These are phyloP conservation scores for Larix kaempferi DNA, from an alignment of 75 land plant genomes.

Conservation along the genomic window DNA sequence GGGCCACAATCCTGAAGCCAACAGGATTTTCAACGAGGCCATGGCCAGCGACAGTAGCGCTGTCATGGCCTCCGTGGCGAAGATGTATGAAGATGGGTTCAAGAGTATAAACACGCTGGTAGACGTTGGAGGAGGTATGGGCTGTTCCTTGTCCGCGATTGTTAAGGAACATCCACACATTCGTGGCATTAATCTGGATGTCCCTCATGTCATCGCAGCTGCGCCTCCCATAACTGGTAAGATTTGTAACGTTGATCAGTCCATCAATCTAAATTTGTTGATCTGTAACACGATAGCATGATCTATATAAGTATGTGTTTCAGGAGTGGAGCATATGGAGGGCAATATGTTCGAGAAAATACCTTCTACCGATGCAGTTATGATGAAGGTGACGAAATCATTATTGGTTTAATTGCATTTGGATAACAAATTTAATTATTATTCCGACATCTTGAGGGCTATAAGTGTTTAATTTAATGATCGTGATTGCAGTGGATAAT, in stretches of 20 bases:
- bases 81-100: slow-evolving; percentile 20
- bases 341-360: not conserved
- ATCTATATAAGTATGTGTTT: not conserved
- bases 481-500: not conserved
- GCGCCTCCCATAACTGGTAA: slow-evolving; percentile 1
- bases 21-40: slow-evolving; percentile 28
- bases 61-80: not conserved
- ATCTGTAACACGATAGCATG: too few relatives aligned
- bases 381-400: not conserved
- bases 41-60: slow-evolving; percentile 16
- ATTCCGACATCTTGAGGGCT: not conserved
- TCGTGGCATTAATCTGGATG: slow-evolving; percentile 38
- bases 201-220: slow-evolving; percentile 40
- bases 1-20: slow-evolving; percentile 5
- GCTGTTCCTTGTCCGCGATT: slow-evolving; percentile 13
- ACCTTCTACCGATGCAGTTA: not conserved
- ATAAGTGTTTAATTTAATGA: not conserved
- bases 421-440: not conserved
- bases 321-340: not conserved
- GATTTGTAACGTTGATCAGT: not conserved
- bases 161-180: slow-evolving; percentile 31
- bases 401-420: not conserved
- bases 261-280: too few relatives aligned
- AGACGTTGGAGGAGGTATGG: slow-evolving; percentile 42
- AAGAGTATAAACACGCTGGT: slow-evolving; percentile 25